Evolutionary conservation across 306 rosid species (phyloP).

Genomic region (Vachellia pachyceras): DNA sequence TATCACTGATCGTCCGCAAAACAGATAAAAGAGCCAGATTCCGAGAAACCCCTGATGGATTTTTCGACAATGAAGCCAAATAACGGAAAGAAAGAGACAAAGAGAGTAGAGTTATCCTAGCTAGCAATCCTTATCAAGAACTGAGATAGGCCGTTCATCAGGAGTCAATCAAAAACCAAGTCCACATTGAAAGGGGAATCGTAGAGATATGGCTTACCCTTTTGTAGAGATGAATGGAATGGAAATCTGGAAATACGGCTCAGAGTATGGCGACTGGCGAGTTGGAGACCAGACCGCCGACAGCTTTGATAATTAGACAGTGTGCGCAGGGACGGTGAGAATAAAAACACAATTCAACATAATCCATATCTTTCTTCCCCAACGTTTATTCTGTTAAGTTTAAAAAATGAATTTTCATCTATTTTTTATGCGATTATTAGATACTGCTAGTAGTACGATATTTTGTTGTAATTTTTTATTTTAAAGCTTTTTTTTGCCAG

Average conservation of each 20-base stretch:
- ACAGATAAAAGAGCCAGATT: conserved; percentile 33
- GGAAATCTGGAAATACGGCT: conserved; percentile 7
- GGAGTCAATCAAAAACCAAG: not conserved
- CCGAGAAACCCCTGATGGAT: conserved; percentile 38
- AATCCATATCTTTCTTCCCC: not conserved
- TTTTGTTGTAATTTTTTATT: not conserved
- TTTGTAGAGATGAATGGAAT: not conserved
- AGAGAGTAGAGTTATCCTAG: conserved; percentile 13
- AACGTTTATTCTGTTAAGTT: conserved; percentile 42
- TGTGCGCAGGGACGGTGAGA: not conserved
- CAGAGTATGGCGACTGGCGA: not conserved
- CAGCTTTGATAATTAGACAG: conserved; percentile 24
- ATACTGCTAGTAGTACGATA: not conserved
- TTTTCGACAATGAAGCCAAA: conserved; percentile 42
- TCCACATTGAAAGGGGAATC: conserved; percentile 15
- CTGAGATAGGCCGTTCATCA: not conserved
- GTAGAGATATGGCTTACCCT: not conserved
- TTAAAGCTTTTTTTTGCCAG: too few relatives aligned
- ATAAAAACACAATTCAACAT: not conserved
- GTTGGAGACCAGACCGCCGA: conserved; percentile 7
- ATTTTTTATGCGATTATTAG: too few relatives aligned
- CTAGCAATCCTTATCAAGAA: conserved; percentile 18
- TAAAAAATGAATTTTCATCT: not conserved
- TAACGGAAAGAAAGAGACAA: conserved; percentile 24
- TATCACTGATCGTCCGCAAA: conserved; percentile 25